These are phyloP conservation scores for Debaryomyces sp. DNA, from an alignment of 1,139 yeast species.

Conservation along the genomic window DNA sequence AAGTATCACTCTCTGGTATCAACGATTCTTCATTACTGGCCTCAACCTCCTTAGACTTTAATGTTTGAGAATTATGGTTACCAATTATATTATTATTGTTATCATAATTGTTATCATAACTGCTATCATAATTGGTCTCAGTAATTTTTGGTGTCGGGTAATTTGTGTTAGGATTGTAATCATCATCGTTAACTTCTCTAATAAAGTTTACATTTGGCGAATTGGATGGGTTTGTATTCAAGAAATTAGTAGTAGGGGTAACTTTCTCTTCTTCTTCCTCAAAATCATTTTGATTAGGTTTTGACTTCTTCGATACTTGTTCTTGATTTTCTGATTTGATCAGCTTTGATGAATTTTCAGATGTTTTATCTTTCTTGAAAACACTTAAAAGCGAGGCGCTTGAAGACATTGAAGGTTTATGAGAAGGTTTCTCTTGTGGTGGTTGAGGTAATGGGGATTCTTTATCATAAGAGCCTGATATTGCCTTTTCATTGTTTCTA, in stretches of 20 bases:
- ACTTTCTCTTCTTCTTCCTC: no score
- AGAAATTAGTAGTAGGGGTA: conserved; percentile 2
- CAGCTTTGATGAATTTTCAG: conserved; percentile 19
- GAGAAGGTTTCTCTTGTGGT: conserved; percentile 11
- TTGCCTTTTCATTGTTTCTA: conserved; percentile 11
- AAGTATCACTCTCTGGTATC: conserved; percentile 10
- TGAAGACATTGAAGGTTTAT: conserved; percentile 2
- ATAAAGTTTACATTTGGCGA: conserved; percentile 32
- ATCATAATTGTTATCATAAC: conserved; percentile 10
- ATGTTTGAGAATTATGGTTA: neutral
- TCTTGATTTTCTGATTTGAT: conserved; percentile 5
- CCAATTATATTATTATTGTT: conserved; percentile 1
- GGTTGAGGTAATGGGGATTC: conserved; percentile 15
- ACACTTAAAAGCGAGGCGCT: conserved; percentile 20
- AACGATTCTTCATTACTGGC: neutral
- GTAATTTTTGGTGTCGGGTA: neutral
- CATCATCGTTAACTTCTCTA: conserved; percentile 37
- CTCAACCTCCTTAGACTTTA: neutral
- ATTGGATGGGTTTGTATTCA: neutral
- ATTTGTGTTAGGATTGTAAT: conserved; percentile 12
- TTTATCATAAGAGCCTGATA: conserved; percentile 1
- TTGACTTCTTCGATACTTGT: conserved; percentile 7
- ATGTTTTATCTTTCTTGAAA: conserved; percentile 26
- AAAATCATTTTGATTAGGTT: neutral
- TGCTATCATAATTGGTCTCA: conserved; percentile 13